A percentile compares a stretch with the other conserved stretches of the same genome.
Evolutionary conservation across 2,329 filamentous ascomycete genomes (phyloP).

Genomic region (Elsinoe necatrix): DNA sequence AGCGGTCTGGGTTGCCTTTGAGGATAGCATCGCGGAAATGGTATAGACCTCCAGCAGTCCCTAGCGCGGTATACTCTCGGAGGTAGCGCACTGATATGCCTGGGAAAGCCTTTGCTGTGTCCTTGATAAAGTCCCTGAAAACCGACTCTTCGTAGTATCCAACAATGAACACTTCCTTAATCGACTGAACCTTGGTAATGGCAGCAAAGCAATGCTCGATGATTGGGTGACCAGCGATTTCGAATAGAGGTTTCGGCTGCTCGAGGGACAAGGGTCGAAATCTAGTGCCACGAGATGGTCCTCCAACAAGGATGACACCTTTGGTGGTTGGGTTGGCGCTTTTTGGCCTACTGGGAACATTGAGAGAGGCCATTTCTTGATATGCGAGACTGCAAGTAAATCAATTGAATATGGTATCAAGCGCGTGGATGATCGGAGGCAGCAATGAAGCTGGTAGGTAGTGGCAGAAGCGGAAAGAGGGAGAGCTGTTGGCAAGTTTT

Average conservation of each 20-base stretch:
- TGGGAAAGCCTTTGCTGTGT: conserved; percentile 74
- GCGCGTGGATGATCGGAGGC: not conserved
- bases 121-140: conserved; percentile 97
- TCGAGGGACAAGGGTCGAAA: conserved; percentile 94
- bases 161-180: conserved; percentile 95
- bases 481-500: not conserved
- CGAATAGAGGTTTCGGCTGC: conserved; percentile 86
- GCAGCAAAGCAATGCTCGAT: conserved; percentile 96
- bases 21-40: conserved; percentile 98
- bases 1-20: conserved; percentile 86
- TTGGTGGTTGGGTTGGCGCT: conserved; percentile 59
- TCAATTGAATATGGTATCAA: not conserved
- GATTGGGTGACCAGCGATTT: conserved; percentile 95
- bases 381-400: not conserved
- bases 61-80: conserved; percentile 91
- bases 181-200: conserved; percentile 78
- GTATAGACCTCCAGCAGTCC: conserved; percentile 93
- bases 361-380: conserved; percentile 19
- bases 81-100: conserved; percentile 88
- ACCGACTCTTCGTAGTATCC: conserved; percentile 98
- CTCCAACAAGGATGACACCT: conserved; percentile 80
- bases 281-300: conserved; percentile 82
- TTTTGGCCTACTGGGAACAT: conserved; percentile 27
- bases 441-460: not conserved
- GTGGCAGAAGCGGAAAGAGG: not conserved